Evolutionary conservation across 2,329 filamentous ascomycete genomes (phyloP).

Genomic region (Phialophora tarda): DNA sequence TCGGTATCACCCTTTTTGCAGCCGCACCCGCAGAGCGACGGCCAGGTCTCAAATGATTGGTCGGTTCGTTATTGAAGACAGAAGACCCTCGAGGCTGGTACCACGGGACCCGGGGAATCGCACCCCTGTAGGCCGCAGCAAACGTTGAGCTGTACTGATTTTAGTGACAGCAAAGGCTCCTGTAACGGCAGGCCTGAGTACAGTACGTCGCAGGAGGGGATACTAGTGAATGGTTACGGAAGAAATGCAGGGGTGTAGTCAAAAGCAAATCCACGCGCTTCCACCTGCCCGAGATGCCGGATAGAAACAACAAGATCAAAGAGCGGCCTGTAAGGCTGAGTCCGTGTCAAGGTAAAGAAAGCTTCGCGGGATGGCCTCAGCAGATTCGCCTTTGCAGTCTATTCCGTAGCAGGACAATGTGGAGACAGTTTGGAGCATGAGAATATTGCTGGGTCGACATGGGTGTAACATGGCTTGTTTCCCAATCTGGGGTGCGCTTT

Average conservation of each 20-base stretch:
- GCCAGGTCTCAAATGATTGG: conserved; percentile 25
- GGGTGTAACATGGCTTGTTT: conserved; percentile 6
- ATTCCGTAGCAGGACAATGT: conserved; percentile 1
- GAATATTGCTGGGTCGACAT: conserved; percentile 9
- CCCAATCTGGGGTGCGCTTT: conserved; percentile 20
- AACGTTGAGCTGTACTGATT: not conserved
- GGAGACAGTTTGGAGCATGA: conserved; percentile 5
- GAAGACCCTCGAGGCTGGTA: conserved; percentile 22
- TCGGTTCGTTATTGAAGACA: conserved; percentile 25
- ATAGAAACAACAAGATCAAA: conserved; percentile 3
- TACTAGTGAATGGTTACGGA: conserved; percentile 1
- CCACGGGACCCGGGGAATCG: conserved; percentile 1
- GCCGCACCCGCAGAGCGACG: conserved; percentile 27
- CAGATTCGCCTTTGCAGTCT: conserved; percentile 1
- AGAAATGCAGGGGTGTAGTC: conserved; percentile 5
- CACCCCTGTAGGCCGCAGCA: conserved; percentile 21
- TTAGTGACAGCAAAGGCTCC: not conserved
- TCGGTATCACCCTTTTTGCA: conserved; percentile 15
- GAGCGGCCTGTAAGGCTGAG: conserved; percentile 17
- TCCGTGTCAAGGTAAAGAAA: not conserved
- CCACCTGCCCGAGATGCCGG: not conserved
- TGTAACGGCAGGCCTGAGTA: not conserved
- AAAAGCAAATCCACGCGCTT: not conserved
- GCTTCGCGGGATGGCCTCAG: not conserved
- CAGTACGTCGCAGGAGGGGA: not conserved